Base-by-base conservation (phyloP, 768 basidiomycete species). In the Mrakia gelida region DNA sequence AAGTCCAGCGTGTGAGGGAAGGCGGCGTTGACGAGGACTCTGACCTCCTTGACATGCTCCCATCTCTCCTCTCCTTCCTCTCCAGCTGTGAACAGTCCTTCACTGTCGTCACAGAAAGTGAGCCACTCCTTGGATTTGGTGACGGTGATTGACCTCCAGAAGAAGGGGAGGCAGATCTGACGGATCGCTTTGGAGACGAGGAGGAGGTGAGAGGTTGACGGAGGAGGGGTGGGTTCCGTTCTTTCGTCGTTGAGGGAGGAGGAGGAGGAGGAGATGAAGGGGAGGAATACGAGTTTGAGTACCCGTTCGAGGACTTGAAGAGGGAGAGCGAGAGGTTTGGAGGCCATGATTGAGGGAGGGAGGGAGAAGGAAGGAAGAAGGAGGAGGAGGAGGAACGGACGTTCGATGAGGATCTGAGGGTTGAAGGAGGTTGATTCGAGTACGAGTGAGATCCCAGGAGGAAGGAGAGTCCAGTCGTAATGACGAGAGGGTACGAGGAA, bases 281-380 rank as follows among this genome's bases (percentile, higher is more conserved):
- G 62, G 30, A 65, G 62, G 62, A 65, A 65, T 30, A 30, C 62
- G 62, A 65, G 62, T 65, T 28, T 7, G 62, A 65, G 62, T 13
- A 65, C 34, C 1, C 23, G 16, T 23, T 28, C 16, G 34, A 65
- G 9, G 34, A 65, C 34, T 28, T 65, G 30, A 30, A 65, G 62
- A 34, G 34, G 62, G 28, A 65, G 62, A 30, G 62, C 2, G 62
- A 65, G 62, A 16, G 62, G 45, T 49, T 49, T 49, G 45, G 15
- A 13, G 15, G 45, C 15, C 45, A 49, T 49, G 15, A 2, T 49
- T 2, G 45, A 16, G 15, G 7, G 45, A 49, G 45, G 15, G 15
- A 49, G 45, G 7, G 49, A 21, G 49, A 10, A 45, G 11, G 45
- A 13, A 16, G 15, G 45, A 16, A 45, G 49, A 7, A 21, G 18